Evolutionary conservation across 2,329 filamentous ascomycete genomes (phyloP), one percentile per base, ranked within the genome.

Genomic region (Amylocarpus encephaloides): DNA sequence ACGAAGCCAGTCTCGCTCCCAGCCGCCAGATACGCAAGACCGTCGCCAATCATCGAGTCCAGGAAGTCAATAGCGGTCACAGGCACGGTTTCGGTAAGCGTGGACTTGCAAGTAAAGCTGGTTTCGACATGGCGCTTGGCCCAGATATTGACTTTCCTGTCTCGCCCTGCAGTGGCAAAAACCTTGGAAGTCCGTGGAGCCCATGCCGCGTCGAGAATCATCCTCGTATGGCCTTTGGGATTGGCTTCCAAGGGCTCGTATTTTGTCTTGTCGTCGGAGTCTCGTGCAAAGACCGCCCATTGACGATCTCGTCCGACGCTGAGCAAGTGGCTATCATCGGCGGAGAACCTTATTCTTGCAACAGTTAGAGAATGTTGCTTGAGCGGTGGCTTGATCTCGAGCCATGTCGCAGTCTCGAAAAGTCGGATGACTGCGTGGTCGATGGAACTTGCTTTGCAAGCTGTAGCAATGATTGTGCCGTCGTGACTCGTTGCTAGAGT

Each of bases 341-440:
- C 64, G 0, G 87, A 91, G 71, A 97, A 98, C 7, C 83, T 76
- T 33, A 98, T 72, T 13, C 86, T 78, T 0, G 90, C 92, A 19
- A 91, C 85, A 0, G 93, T 98, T 48, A 97, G 75, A 0, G 86
- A 82, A 69, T 98, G 93, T 1, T 87, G 86, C n/a, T 81, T 78
- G 29, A 98, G 75, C 0, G 92, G 79, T 2, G 92, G 91, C 52
- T 81, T 83, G 38, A 96, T 73, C 70, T 98, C 90, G 15, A 88
- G 85, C 93, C 93, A 98, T 40, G 80, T 79, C 32, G 76, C 77
- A 11, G 91, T 93, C 65, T 95, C 89, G 64, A 95, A 97, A 6
- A 98, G 69, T 16, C 93, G 82, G 61, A 98, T 88, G 35, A 97
- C 91, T 39, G 93, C 93, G 66, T 98, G 93, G 67, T 96, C 93